Base-by-base conservation (phyloP, 2,329 filamentous ascomycete species). In the Cercospora canescens region DNA sequence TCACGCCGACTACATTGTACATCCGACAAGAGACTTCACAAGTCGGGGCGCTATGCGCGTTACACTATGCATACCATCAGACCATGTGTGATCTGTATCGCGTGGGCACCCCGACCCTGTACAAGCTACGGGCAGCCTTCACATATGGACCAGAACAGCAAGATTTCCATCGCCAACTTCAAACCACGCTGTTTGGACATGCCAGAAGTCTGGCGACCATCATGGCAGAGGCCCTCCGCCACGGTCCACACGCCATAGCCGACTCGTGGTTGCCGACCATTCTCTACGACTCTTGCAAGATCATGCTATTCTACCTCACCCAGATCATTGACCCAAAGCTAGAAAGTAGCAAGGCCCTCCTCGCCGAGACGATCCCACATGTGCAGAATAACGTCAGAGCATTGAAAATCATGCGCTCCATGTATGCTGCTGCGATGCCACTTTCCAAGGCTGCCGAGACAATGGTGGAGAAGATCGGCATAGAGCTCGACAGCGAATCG, bases 31-130 rank as follows among this genome's bases (percentile, higher is more conserved):
- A 71, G 24, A 71, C 69, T 0, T 70, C 69, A 2, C 71, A 72
- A 41, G 67, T 72, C 11, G 71, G 71, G 7, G 71, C 69, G 8
- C 59, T 72, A 6, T 69, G 67, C 52, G 67, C 68, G 34, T 58
- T 72, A 11, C 71, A 72, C 48, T 70, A 69, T 35, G 67, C 70
- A 18, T 72, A 71, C 45, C 69, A 72, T 52, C 71, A 71, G 54
- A 72, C 69, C 1, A 71, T 72, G 69, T 72, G 71, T 48, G 71
- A 72, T 54, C 52, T 72, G 11, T 71, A 72, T 57, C 68, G 71
- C 21, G 28, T 67, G 11, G 65, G 57, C 30, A 55, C 70, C 2
- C 69, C 71, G n/a, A 64, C 65, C 3, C 59, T 72, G 32, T 72
- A 71, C 65, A 71, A 70, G 55, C 59, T 71, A 4, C 69, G 70